Evolutionary conservation across 1,284 basidiomycete species (phyloP).

Genomic region (Bondarzewia mesenterica): DNA sequence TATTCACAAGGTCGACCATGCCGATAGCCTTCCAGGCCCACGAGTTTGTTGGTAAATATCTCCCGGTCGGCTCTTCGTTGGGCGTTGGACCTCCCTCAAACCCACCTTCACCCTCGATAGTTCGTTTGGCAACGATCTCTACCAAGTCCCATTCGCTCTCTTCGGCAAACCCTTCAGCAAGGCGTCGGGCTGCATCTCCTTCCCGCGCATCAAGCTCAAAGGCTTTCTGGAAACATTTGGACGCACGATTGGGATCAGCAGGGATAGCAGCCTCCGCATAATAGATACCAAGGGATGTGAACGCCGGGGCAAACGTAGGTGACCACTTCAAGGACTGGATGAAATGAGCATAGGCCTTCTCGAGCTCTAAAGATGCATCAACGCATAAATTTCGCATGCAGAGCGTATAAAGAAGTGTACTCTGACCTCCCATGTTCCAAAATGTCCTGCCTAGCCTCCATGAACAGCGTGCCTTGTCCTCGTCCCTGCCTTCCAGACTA

Average conservation of each 20-base stretch:
- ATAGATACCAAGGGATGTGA: constrained; percentile 90
- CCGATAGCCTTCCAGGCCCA: constrained; percentile 99
- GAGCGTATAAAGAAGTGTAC: not conserved
- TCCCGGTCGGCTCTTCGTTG: constrained; percentile 34
- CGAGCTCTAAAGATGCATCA: constrained; percentile 32
- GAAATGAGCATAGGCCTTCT: constrained; percentile 75
- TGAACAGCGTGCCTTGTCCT: constrained; percentile 69
- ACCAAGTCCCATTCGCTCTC: constrained; percentile 96
- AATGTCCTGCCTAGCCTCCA: constrained; percentile 79
- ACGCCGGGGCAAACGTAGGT: constrained; percentile 80
- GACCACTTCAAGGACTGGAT: constrained; percentile 77
- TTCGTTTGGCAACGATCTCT: constrained; percentile 84
- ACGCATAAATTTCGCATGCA: not conserved
- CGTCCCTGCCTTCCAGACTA: constrained; percentile 39
- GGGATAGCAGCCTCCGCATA: constrained; percentile 71
- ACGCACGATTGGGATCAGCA: constrained; percentile 77
- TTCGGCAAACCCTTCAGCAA: constrained; percentile 88
- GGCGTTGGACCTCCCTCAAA: constrained; percentile 43
- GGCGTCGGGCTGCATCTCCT: constrained; percentile 73
- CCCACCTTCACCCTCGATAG: constrained; percentile 90
- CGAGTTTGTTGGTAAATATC: constrained; percentile 72
- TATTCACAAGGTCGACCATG: constrained; percentile 80
- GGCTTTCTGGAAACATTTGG: constrained; percentile 97
- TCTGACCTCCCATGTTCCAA: constrained; percentile 70
- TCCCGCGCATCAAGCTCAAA: constrained; percentile 94